These are phyloP conservation scores for Ulmus americana DNA, from an alignment of 331 rosid genomes.

Conservation along the genomic window DNA sequence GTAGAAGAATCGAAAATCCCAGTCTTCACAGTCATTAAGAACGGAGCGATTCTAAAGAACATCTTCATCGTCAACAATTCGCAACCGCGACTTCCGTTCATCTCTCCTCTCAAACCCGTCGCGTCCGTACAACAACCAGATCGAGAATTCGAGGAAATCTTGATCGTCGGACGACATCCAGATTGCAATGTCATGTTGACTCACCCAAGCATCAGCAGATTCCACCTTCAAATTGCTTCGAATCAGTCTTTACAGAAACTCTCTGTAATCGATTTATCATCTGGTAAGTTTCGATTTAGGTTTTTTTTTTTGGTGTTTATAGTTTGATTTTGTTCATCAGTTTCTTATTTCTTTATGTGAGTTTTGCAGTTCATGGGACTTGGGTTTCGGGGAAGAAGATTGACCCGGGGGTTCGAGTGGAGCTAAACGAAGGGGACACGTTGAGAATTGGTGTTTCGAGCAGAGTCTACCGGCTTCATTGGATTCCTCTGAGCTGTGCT, in stretches of 20 bases:
- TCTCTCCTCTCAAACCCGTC: conserved; percentile 15
- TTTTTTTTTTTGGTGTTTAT: neutral
- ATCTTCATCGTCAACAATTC: conserved; percentile 48
- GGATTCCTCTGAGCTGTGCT: conserved; percentile 54
- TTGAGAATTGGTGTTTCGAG: conserved; percentile 64
- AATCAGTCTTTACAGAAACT: conserved; percentile 42
- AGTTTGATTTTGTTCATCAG: neutral
- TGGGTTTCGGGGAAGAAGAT: conserved; percentile 64
- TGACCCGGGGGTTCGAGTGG: conserved; percentile 40
- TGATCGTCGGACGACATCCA: conserved; percentile 66
- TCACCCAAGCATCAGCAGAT: conserved; percentile 89
- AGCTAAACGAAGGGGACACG: conserved; percentile 59
- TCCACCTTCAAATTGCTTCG: conserved; percentile 65
- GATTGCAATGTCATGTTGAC: conserved; percentile 57
- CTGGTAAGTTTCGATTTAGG: conserved; percentile 34
- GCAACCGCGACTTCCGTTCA: neutral
- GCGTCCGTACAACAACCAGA: neutral
- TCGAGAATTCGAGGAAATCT: conserved; percentile 36
- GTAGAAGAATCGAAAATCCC: conserved; percentile 40
- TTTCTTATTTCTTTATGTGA: conserved; percentile 7
- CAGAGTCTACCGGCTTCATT: conserved; percentile 58
- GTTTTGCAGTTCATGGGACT: conserved; percentile 67
- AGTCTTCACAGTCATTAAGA: conserved; percentile 65
- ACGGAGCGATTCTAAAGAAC: conserved; percentile 68
- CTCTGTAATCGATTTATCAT: conserved; percentile 52